phyloP scores from a whole-genome alignment of 2,329 filamentous ascomycete species.

The Davidsoniella neocaledoniae region DNA sequence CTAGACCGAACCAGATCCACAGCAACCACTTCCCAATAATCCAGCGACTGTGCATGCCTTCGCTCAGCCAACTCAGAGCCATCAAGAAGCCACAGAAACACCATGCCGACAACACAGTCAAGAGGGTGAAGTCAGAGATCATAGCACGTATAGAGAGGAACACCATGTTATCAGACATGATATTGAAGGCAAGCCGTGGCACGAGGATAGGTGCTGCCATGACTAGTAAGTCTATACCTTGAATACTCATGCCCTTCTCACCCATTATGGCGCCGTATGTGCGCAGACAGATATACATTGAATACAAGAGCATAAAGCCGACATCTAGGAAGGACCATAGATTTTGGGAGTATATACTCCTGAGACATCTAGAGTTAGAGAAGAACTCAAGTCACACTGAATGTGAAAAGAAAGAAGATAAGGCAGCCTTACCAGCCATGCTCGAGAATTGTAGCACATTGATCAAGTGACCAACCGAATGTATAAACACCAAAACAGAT shows the following conservation, averaged over 20 bases:
- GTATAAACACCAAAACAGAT: constrained; percentile 55
- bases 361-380: constrained; percentile 15
- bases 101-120: constrained; percentile 62
- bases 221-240: constrained; percentile 60
- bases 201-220: constrained; percentile 64
- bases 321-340: constrained; percentile 79
- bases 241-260: constrained; percentile 34
- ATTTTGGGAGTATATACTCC: constrained; percentile 75
- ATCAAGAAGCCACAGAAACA: constrained; percentile 71
- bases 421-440: constrained; percentile 40
- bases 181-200: constrained; percentile 64
- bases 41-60: constrained; percentile 32
- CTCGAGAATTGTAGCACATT: constrained; percentile 59
- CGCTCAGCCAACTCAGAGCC: constrained; percentile 61
- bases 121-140: constrained; percentile 70
- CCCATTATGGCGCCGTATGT: constrained; percentile 42
- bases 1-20: constrained; percentile 82
- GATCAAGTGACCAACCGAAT: constrained; percentile 64
- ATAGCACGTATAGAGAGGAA: constrained; percentile 68
- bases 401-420: neutral
- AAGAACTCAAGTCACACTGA: neutral
- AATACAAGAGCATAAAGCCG: constrained; percentile 56
- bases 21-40: constrained; percentile 79
- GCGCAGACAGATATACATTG: constrained; percentile 49
- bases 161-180: constrained; percentile 70